Percentiles rank a stretch among this genome's conserved stretches.
phyloP scores from a whole-genome alignment of 768 basidiomycete species.

The Suillus sp. region DNA sequence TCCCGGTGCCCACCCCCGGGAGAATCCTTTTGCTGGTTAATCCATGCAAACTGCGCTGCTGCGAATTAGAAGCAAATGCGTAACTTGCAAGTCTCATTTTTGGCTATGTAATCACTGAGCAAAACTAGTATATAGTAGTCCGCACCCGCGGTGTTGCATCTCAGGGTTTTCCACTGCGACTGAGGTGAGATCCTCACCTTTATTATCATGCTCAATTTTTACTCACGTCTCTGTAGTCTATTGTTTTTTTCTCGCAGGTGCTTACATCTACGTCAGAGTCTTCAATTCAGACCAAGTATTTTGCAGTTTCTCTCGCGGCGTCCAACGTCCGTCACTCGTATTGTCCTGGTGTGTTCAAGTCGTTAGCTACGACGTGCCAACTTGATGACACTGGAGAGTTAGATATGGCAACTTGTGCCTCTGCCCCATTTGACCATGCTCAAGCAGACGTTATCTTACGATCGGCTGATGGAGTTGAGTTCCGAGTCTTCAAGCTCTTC shows the following conservation, averaged over 20 bases:
- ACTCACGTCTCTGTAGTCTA: not conserved
- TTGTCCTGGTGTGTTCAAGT: not conserved
- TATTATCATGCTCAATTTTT: not conserved
- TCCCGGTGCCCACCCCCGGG: too few relatives aligned
- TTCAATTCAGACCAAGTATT: not conserved
- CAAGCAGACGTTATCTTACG: slow-evolving; percentile 29
- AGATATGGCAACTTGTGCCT: slow-evolving; percentile 13
- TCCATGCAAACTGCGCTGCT: too few relatives aligned
- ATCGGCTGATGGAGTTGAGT: slow-evolving; percentile 32
- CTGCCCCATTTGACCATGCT: slow-evolving; percentile 27
- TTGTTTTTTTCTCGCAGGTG: not conserved
- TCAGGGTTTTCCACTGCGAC: not conserved
- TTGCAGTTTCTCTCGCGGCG: not conserved
- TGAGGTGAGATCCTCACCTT: not conserved
- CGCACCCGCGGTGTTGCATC: not conserved
- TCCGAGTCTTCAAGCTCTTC: slow-evolving; percentile 36
- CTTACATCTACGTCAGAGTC: not conserved
- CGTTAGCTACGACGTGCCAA: not conserved
- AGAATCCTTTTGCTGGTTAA: too few relatives aligned
- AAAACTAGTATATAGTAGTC: not conserved
- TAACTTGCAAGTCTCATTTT: not conserved
- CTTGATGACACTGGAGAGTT: not conserved
- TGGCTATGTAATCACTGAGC: not conserved
- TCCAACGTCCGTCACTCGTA: not conserved
- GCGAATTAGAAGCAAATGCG: too few relatives aligned